Base-by-base conservation (phyloP, 148 eudicot species). In the Spergularia bocconei region DNA sequence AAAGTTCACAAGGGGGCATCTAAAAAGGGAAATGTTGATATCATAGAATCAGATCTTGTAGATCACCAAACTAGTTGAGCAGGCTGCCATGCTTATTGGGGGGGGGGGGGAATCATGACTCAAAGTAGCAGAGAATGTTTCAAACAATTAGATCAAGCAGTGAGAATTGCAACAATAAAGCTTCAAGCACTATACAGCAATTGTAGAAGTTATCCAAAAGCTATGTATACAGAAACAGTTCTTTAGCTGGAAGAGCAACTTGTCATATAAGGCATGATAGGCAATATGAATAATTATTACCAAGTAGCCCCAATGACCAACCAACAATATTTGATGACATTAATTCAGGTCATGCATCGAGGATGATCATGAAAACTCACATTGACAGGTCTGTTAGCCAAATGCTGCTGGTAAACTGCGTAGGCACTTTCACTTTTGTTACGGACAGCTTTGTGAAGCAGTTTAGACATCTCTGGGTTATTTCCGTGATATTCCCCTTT, bases 381-480 rank as follows among this genome's bases (percentile, higher is more conserved):
- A 81, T 91, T 95, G 63, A 95, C 90, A 63, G 99, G 99, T 71
- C 99, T 86, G 71, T 86, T 95, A 66, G 98, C 96, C 90, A 95
- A 89, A 84, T 95, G 98, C 84, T 92, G 99, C 85, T 95, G 98
- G 59, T 95, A 95, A 75, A 95, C 89, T 65, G 99, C 88, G 82
- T 91, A 95, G 59, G 99, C 94, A 84, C 91, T 88, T 86, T 95
- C 99, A 87, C 89, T 91, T 81, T 87, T 92, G 84, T 92, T 86
- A 57, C 99, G 91, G 63, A 95, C 97, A 80, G 99, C 99, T 87
- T 95, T 95, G 81, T 95, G 99, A 50, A 95, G 89, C 82, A 95
- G 81, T 81, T 95, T 95, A 72, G 99, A 90, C 99, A 95, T 95
- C 85, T 95, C 98, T 11, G 99, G 99, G 80, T 95, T 95, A 87